Base-by-base conservation (phyloP, 2,329 filamentous ascomycete genomes). In the Aaosphaeria arxii region DNA sequence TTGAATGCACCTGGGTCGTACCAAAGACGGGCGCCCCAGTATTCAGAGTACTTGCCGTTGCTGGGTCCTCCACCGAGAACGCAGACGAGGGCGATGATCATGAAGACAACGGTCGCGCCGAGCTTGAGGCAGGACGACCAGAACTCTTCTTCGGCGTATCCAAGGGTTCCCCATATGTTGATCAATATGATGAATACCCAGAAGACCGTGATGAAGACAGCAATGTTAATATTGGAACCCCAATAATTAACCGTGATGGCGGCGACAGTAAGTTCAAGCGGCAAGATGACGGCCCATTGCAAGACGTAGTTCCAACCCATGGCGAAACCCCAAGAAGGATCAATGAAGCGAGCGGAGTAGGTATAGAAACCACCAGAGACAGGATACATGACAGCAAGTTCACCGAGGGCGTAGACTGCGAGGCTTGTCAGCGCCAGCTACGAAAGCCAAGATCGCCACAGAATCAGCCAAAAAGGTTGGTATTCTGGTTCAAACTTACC, bases 21-120 rank as follows among this genome's bases (percentile, higher is more conserved):
- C 82, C 83, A 86, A 70, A 81, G 84, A 39, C 75, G 74, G 17
- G 77, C 81, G 11, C 85, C 83, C 40, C 85, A 78, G 61, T 85
- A 83, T 45, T 66, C 61, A 43, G 44, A 40, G 9, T 81, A 71
- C 11, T 72, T 40, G 43, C 80, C 74, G 4, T 67, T 69, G 43
- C 63, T 67, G 1, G 80, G 80, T 2, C 79, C 79, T 40, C 80
- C 80, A 36, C 80, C 80, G 61, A 74, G 77, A 60, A 82, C 79
- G 33, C 80, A 68, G 48, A 83, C 73, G 46, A 83, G 71, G 3
- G 76, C 74, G 11, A 83, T 67, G 51, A 71, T 64, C 63, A 71
- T 70, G 59, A 71, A 71, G 47, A 69, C 59, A 47, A 70, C 51
- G n/a, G 63, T 67, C 1, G 68, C 67, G 7, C 50, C 43, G 11